Conservation (phyloP, 495 filamentous ascomycete genomes). For the Penicillium salamii region DNA sequence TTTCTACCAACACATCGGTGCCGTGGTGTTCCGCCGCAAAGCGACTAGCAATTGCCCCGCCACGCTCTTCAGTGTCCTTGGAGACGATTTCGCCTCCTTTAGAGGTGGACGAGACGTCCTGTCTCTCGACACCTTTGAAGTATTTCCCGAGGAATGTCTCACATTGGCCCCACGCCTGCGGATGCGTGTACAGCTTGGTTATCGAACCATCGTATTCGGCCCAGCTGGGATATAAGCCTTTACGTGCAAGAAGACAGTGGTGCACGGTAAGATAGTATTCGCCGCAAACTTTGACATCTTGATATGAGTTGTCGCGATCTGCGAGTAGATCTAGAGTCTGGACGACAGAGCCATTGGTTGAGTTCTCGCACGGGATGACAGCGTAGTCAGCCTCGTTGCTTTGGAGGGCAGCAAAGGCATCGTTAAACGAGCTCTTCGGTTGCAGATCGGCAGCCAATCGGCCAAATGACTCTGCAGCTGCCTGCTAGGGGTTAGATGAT, state of each 20-base stretch:
- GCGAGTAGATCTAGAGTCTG: slow-evolving; percentile 85
- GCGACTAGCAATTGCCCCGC: slow-evolving; percentile 73
- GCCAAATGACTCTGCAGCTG: slow-evolving; percentile 63
- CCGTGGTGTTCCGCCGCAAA: slow-evolving; percentile 66
- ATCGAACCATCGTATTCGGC: slow-evolving; percentile 32
- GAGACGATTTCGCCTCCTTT: slow-evolving; percentile 75
- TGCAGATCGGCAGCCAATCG: slow-evolving; percentile 45
- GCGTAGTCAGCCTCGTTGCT: slow-evolving; percentile 58
- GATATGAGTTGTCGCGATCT: slow-evolving; percentile 58
- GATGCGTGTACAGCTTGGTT: slow-evolving; percentile 75
- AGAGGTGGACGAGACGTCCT: slow-evolving; percentile 85
- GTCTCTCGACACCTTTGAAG: slow-evolving; percentile 67
- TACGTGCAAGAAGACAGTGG: slow-evolving; percentile 72
- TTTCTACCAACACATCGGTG: slow-evolving; percentile 64
- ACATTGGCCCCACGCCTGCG: slow-evolving; percentile 93
- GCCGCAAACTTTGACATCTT: slow-evolving; percentile 67
- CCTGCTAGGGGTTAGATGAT: slow-evolving; percentile 44
- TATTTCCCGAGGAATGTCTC: slow-evolving; percentile 63
- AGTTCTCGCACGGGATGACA: slow-evolving; percentile 95
- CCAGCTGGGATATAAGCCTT: slow-evolving; percentile 29
- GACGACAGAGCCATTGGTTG: slow-evolving; percentile 86
- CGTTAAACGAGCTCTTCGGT: slow-evolving; percentile 58
- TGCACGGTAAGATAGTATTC: slow-evolving; percentile 83
- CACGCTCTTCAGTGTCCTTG: slow-evolving; percentile 51
- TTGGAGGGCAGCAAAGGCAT: slow-evolving; percentile 80